These are phyloP conservation scores for Penicillium bovifimosum DNA, from an alignment of 495 filamentous ascomycete species.

Conservation along the genomic window DNA sequence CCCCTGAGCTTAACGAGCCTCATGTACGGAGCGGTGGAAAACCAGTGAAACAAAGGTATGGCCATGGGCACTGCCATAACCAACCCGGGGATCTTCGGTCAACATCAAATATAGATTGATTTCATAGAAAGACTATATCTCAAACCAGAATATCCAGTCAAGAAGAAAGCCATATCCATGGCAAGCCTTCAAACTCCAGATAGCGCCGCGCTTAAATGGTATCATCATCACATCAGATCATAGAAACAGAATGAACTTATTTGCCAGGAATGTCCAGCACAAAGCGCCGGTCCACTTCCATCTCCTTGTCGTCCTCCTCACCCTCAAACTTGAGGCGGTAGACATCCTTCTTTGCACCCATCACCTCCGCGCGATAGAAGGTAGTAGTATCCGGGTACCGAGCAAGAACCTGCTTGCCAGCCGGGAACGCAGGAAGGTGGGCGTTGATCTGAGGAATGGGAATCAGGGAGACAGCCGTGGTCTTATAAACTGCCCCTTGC, in stretches of 20 bases:
- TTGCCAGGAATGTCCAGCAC: slow-evolving; percentile 69
- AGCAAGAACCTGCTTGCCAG: slow-evolving; percentile 75
- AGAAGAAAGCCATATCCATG: slow-evolving; percentile 8
- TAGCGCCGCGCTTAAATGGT: slow-evolving; percentile 30
- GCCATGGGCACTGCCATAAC: too few species aligned
- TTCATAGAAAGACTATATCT: neutral
- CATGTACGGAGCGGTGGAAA: too few species aligned
- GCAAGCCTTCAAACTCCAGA: slow-evolving; percentile 19
- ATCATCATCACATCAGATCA: slow-evolving; percentile 27
- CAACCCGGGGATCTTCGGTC: neutral
- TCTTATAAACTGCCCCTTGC: slow-evolving; percentile 67
- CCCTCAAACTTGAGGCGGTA: slow-evolving; percentile 76
- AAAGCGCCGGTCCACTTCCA: slow-evolving; percentile 72
- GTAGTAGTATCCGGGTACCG: slow-evolving; percentile 90
- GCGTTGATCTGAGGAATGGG: slow-evolving; percentile 63
- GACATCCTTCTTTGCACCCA: slow-evolving; percentile 58
- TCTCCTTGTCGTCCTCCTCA: slow-evolving; percentile 76
- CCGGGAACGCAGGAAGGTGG: slow-evolving; percentile 62
- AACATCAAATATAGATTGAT: neutral
- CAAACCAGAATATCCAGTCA: slow-evolving; percentile 4
- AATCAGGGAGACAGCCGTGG: slow-evolving; percentile 74
- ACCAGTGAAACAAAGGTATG: too few species aligned
- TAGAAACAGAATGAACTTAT: slow-evolving; percentile 19
- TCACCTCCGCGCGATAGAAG: slow-evolving; percentile 95
- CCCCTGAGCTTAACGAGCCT: too few species aligned